These are phyloP conservation scores for Botrytis elliptica DNA, from an alignment of 2,329 filamentous ascomycete genomes.

Conservation along the genomic window DNA sequence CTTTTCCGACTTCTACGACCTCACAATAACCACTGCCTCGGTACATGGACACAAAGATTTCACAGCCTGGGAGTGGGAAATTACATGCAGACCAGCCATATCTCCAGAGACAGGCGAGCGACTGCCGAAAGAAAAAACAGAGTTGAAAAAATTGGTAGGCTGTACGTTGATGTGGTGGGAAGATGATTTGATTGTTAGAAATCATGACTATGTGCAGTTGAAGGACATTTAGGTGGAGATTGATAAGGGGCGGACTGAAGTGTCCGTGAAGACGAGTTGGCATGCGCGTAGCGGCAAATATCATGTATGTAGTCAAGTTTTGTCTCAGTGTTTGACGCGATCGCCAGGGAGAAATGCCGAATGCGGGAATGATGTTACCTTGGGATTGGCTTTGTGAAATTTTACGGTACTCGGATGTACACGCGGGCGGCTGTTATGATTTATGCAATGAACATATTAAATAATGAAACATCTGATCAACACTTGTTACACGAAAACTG, in stretches of 20 bases:
- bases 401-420: neutral
- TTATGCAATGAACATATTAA: neutral
- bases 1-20: conserved; percentile 1
- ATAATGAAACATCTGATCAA: neutral
- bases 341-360: neutral
- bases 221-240: neutral
- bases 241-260: too few species aligned
- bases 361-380: neutral
- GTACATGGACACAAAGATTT: conserved; percentile 16
- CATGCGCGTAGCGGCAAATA: neutral
- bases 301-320: neutral
- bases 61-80: conserved; percentile 8
- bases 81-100: neutral
- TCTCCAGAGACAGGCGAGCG: neutral
- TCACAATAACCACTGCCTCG: neutral
- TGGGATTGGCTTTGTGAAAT: neutral
- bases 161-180: conserved; percentile 18
- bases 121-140: neutral
- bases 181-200: neutral
- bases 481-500: neutral
- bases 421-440: neutral
- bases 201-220: conserved; percentile 18
- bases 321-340: neutral
- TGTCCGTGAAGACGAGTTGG: neutral
- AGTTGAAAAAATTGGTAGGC: neutral